Conservation (phyloP, 108 stramenopile species). For the Craspedostauros australis region DNA sequence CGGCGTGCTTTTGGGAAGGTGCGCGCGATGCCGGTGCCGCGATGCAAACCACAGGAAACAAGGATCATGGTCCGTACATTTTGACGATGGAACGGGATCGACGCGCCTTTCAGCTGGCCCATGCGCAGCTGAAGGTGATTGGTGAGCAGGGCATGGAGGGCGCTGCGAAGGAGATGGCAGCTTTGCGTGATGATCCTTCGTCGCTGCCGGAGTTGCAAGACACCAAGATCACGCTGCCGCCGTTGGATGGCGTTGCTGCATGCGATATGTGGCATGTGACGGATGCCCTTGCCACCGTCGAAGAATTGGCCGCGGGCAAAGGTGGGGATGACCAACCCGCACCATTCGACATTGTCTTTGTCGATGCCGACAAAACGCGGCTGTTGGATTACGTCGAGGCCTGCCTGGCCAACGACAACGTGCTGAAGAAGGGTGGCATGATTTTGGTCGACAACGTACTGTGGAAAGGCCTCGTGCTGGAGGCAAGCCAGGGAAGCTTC, state of each 20-base stretch:
- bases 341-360: constrained; percentile 84
- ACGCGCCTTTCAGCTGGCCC: constrained; percentile 66
- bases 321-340: constrained; percentile 17
- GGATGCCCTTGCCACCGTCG: constrained; percentile 74
- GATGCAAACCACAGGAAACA: constrained; percentile 16
- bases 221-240: constrained; percentile 26
- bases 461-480: constrained; percentile 87
- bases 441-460: constrained; percentile 90
- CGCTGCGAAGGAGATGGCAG: constrained; percentile 41
- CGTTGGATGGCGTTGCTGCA: constrained; percentile 33
- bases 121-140: constrained; percentile 56
- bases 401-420: constrained; percentile 40
- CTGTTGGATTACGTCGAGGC: constrained; percentile 78
- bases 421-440: constrained; percentile 72
- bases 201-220: constrained; percentile 16
- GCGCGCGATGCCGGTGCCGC: constrained; percentile 41
- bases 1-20: constrained; percentile 80
- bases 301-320: constrained; percentile 53
- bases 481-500: constrained; percentile 33
- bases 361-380: constrained; percentile 89
- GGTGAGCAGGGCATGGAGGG: constrained; percentile 47
- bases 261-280: constrained; percentile 61
- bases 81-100: constrained; percentile 75
- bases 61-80: constrained; percentile 55
- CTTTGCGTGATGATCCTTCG: constrained; percentile 16